A percentile compares a stretch with the other conserved stretches of the same genome.
These are phyloP conservation scores for Setomelanomma holmii DNA, from an alignment of 2,329 filamentous ascomycete species.

Conservation along the genomic window DNA sequence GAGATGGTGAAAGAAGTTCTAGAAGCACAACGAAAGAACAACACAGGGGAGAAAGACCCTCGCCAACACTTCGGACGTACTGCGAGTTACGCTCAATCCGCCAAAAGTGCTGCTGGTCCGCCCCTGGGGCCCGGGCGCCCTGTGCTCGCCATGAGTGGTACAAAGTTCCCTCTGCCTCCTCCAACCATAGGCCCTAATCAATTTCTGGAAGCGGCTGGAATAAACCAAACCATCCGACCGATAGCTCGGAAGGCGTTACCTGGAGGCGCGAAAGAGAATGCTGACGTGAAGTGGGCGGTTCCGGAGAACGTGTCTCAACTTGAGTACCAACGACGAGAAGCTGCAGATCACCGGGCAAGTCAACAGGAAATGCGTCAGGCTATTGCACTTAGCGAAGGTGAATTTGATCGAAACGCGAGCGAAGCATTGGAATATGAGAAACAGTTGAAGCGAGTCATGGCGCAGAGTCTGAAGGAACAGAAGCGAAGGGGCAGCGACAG, in stretches of 20 bases:
- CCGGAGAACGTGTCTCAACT: background rate
- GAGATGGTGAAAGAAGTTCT: constrained; percentile 41
- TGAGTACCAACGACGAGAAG: constrained; percentile 14
- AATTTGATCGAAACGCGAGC: constrained; percentile 4
- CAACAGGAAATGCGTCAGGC: constrained; percentile 28
- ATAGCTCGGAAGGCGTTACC: background rate
- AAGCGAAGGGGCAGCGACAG: background rate
- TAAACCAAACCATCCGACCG: background rate
- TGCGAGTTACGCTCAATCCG: too few relatives aligned
- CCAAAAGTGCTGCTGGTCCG: too few relatives aligned
- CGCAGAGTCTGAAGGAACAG: constrained; percentile 7
- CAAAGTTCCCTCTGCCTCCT: constrained; percentile 38
- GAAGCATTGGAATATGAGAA: constrained; percentile 9
- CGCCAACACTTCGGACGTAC: too few relatives aligned
- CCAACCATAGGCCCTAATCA: background rate
- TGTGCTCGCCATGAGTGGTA: too few relatives aligned
- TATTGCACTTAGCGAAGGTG: constrained; percentile 19
- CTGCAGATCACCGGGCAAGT: too few relatives aligned
- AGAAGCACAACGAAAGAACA: constrained; percentile 21
- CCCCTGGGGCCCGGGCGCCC: too few relatives aligned
- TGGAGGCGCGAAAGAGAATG: background rate
- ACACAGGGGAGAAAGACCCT: too few relatives aligned
- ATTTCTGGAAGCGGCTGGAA: background rate
- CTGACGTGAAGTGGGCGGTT: background rate
- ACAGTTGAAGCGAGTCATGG: constrained; percentile 7